These are phyloP conservation scores for Globisporangium iwayamae DNA, from an alignment of 352 stramenopile species.

Conservation along the genomic window DNA sequence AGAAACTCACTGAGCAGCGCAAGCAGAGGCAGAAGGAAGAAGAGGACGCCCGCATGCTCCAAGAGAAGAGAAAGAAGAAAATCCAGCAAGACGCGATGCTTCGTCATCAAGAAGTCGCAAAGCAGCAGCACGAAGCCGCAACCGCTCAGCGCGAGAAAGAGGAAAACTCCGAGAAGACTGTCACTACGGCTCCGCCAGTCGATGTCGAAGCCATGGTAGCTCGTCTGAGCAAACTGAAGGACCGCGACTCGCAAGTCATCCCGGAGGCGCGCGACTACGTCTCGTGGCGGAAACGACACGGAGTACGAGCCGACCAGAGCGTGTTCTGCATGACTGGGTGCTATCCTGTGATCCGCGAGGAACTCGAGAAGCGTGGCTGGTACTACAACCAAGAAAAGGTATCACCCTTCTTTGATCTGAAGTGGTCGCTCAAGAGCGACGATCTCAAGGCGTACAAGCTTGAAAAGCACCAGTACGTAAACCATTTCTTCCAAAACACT, in stretches of 20 bases:
- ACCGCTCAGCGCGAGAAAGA: slow-evolving; percentile 29
- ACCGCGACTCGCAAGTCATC: slow-evolving; percentile 59
- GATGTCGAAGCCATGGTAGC: slow-evolving; percentile 72
- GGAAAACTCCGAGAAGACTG: slow-evolving; percentile 21
- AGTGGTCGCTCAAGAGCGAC: slow-evolving; percentile 89
- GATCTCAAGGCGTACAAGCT: slow-evolving; percentile 79
- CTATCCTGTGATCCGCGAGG: slow-evolving; percentile 90
- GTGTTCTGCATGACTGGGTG: slow-evolving; percentile 91
- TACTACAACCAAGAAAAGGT: slow-evolving; percentile 80
- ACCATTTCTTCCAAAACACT: slow-evolving; percentile 91
- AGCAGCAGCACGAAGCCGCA: slow-evolving; percentile 38
- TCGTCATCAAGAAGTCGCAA: slow-evolving; percentile 49
- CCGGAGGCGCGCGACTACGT: slow-evolving; percentile 76
- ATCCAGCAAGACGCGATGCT: slow-evolving; percentile 53
- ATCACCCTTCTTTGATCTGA: slow-evolving; percentile 90
- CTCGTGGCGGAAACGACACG: slow-evolving; percentile 89
- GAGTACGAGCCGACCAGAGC: slow-evolving; percentile 64
- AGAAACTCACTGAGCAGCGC: slow-evolving; percentile 54
- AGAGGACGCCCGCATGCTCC: slow-evolving; percentile 46
- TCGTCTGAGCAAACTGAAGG: slow-evolving; percentile 71
- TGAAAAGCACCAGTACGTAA: slow-evolving; percentile 85
- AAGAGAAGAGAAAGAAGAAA: slow-evolving; percentile 52
- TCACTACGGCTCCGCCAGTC: slow-evolving; percentile 22
- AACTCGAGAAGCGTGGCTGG: slow-evolving; percentile 87
- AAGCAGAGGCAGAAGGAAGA: slow-evolving; percentile 69